phyloP scores from a whole-genome alignment of 441 rosid genomes.

The Bocquillonia castaneifolia region DNA sequence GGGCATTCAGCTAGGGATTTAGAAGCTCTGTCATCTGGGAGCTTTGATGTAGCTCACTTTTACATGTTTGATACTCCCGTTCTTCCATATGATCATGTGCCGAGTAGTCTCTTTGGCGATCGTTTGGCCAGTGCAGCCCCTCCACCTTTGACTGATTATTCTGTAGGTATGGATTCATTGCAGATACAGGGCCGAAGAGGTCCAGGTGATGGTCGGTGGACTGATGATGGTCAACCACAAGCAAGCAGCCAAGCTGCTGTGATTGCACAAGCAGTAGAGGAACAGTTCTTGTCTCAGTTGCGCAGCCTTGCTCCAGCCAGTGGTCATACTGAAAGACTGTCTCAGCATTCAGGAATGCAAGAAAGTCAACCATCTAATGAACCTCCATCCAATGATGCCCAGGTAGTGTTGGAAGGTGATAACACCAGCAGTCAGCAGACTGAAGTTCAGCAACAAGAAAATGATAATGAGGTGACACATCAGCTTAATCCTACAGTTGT shows the following conservation, averaged over 20 bases:
- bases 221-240: constrained; percentile 95
- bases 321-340: constrained; percentile 59
- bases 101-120: constrained; percentile 63
- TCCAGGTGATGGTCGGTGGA: constrained; percentile 88
- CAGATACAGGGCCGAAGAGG: constrained; percentile 71
- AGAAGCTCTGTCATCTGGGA: constrained; percentile 66
- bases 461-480: constrained; percentile 30
- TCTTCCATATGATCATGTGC: constrained; percentile 69
- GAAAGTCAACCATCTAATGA: constrained; percentile 54
- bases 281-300: constrained; percentile 68
- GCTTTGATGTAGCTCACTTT: constrained; percentile 75
- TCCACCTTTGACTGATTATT: constrained; percentile 79
- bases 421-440: constrained; percentile 43
- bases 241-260: constrained; percentile 76
- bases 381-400: constrained; percentile 45
- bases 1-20: constrained; percentile 72
- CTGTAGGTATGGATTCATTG: constrained; percentile 72
- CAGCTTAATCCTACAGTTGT: constrained; percentile 35
- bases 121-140: constrained; percentile 64
- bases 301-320: constrained; percentile 44
- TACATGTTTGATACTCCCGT: constrained; percentile 96
- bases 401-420: constrained; percentile 40
- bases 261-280: constrained; percentile 89
- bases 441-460: constrained; percentile 51
- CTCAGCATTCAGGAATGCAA: constrained; percentile 52